Evolutionary conservation across 1,284 basidiomycete genomes (phyloP), one percentile per base, ranked within the genome.

Genomic region (Ustanciosporium gigantosporum): DNA sequence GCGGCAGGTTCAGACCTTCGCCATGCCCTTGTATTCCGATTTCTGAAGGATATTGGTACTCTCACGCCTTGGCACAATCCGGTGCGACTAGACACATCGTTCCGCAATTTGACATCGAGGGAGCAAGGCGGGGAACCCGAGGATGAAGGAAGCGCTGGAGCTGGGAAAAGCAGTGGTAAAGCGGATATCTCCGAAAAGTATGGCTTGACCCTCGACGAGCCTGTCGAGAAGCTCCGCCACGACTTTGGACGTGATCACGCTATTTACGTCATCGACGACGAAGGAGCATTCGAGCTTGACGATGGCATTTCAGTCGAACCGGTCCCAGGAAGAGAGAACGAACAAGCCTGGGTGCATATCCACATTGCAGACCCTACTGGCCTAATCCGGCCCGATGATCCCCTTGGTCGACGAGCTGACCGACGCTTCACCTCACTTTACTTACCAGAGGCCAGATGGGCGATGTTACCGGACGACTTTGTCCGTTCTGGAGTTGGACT

Each of bases 331-430:
- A 3, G 41, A 3, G 50, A 62, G 7, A 16, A 3, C 13, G 52
- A 56, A 0, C 35, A 48, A 70, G 81, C 58, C 41, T 98, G 95
- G 95, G 73, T 95, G 14, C 94, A 97, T 70, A 82, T 89, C 16
- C 94, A 98, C 74, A 83, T 99, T 45, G 94, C 95, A 7, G 94
- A 99, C 76, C 93, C 94, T 0, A 93, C 91, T 0, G 81, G 87
- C 2, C 73, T 87, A 48, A 80, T 99, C n/a, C 85, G 85, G 15
- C 87, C 86, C 0, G 37, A 84, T 86, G 0, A 71, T 80, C 1
- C 94, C 91, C 32, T 75, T 23, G 66, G 62, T 3, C 27, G 44
- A 25, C 40, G 45, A 7, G 74, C 75, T 0, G 35, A 50, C n/a
- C 48, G 66, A 5, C 52, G 59, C 8, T 60, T 58, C 35, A 32